A percentile compares a stretch with the other conserved stretches of the same genome.
phyloP scores from a whole-genome alignment of 2,329 filamentous ascomycete species.

The Pyricularia pennisetigena region DNA sequence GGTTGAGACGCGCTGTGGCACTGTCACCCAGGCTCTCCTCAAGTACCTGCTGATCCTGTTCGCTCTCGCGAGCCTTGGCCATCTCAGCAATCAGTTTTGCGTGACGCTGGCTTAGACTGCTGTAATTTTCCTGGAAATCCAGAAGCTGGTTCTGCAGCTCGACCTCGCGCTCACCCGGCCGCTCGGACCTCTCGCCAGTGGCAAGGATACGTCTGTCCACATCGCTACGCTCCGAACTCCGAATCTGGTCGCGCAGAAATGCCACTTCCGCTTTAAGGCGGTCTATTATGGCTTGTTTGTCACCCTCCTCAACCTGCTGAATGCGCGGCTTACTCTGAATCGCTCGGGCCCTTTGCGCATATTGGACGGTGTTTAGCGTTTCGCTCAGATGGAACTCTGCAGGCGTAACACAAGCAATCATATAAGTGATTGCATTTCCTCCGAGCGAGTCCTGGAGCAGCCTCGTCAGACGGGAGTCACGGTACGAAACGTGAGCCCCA shows the following conservation, averaged over 20 bases:
- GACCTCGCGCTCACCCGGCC: slow-evolving; percentile 73
- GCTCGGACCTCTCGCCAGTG: slow-evolving; percentile 63
- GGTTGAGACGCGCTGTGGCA: slow-evolving; percentile 79
- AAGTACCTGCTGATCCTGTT: slow-evolving; percentile 44
- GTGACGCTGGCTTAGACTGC: slow-evolving; percentile 79
- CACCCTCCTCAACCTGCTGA: slow-evolving; percentile 84
- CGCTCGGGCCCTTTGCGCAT: slow-evolving; percentile 87
- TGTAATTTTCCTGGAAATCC: slow-evolving; percentile 92
- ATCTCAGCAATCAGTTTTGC: slow-evolving; percentile 93
- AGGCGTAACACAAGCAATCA: slow-evolving; percentile 97
- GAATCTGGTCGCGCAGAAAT: slow-evolving; percentile 89
- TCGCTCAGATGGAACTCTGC: slow-evolving; percentile 96
- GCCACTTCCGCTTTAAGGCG: slow-evolving; percentile 87
- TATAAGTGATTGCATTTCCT: slow-evolving; percentile 96
- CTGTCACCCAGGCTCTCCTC: slow-evolving; percentile 63
- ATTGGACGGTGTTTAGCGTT: slow-evolving; percentile 94
- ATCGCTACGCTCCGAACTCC: slow-evolving; percentile 61
- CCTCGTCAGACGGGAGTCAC: slow-evolving; percentile 93
- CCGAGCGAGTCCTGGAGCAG: slow-evolving; percentile 93
- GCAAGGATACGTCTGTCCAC: slow-evolving; percentile 42
- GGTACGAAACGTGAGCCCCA: slow-evolving; percentile 90
- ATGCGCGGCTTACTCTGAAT: slow-evolving; percentile 98
- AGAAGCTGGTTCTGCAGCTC: slow-evolving; percentile 91
- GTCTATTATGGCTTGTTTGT: slow-evolving; percentile 91
- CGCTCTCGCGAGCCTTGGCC: slow-evolving; percentile 70